Base-by-base conservation (phyloP, 2,329 filamentous ascomycete genomes). In the Waltergamsia citrina region DNA sequence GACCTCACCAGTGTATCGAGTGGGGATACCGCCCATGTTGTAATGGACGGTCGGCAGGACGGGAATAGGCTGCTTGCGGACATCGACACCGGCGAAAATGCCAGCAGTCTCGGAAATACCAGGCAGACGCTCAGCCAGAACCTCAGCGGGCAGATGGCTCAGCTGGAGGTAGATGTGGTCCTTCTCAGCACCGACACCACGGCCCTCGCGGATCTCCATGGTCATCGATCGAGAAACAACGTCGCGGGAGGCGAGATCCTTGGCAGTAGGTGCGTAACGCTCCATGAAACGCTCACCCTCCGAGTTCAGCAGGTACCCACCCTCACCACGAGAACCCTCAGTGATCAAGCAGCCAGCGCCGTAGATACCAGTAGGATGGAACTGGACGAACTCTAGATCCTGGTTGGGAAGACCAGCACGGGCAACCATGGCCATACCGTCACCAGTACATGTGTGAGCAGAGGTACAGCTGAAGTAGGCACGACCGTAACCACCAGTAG, bases 271-370 rank as follows among this genome's bases (percentile, higher is more conserved):
- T 28, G 90, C 90, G 57, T 98, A 98, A 55, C 90, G 81, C 69
- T 96, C 90, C 90, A 98, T 98, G 69, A 98, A 98, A 53, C 90
- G 84, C 69, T 96, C 92, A 68, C 90, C 90, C 72, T 96, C 85
- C 6, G 85, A 87, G 77, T 98, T 98, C 47, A 96, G 76, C 33
- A 98, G 78, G 62, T 95, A 96, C 54, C 90, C 90, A 73, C 90
- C 90, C 73, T 96, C 92, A 69, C 92, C 92, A 73, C 92, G 86
- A 49, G 90, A 86, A 51, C 90, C 90, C 67, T 98, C 90, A 10
- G 92, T 96, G 56, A 98, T 98, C 73, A 98, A 69, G 65, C 90
- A 94, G 46, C 90, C 90, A 52, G 90, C 92, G 53, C 92, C 92
- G 62, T 98, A 98, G 66, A 98, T 96, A 77, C 90, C 90, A 46